A percentile compares a stretch with the other conserved stretches of the same genome.
These are phyloP conservation scores for Scheffersomyces quercinus DNA, from an alignment of 1,139 yeast species.

Conservation along the genomic window DNA sequence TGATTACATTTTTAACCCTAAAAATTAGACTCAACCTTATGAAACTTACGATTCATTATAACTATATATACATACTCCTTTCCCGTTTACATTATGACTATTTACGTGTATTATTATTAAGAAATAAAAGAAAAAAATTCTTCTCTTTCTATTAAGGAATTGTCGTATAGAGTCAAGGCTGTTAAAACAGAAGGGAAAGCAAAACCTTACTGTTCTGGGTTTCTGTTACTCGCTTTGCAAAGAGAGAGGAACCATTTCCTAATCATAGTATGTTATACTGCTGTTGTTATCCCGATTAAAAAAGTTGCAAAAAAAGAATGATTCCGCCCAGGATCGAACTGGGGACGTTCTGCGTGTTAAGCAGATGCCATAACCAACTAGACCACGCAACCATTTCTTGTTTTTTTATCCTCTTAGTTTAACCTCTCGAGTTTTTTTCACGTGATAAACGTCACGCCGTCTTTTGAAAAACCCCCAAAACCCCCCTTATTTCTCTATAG, in stretches of 20 bases:
- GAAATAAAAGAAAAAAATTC: no score
- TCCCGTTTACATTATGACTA: background rate
- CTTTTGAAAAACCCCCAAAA: no score
- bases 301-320: constrained; percentile 38
- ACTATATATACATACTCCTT: background rate
- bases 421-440: no score
- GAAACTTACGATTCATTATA: background rate
- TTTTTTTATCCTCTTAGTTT: no score
- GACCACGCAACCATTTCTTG: constrained; percentile 63
- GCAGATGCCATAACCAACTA: constrained; percentile 99
- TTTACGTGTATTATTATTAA: background rate
- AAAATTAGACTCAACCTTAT: constrained; percentile 5
- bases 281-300: background rate
- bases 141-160: background rate
- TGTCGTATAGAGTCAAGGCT: background rate
- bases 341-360: constrained; percentile 99
- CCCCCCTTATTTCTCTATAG: no score
- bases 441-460: no score
- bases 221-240: no score
- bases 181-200: no score
- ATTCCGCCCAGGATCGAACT: constrained; percentile 99
- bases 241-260: background rate
- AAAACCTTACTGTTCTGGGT: no score
- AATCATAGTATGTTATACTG: background rate
- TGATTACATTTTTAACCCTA: constrained; percentile 28